Evolutionary conservation across 352 stramenopile species (phyloP), one percentile per base, ranked within the genome.

Genomic region (Pythium phragmiticola): DNA sequence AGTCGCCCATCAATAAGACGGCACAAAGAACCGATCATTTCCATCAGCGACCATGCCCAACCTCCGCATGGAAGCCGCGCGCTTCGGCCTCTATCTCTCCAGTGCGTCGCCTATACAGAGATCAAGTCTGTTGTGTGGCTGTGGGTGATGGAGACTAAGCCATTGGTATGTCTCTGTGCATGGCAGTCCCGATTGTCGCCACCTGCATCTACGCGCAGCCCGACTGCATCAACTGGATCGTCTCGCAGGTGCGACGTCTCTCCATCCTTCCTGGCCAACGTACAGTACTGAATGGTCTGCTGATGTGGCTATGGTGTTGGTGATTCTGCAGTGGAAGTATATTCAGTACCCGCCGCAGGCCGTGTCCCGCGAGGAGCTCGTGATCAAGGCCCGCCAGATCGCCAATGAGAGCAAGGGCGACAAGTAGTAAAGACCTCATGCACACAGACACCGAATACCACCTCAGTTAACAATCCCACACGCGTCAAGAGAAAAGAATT

Each of bases 151-250:
- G n/a, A 30, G 49, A 37, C 53, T 51, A 21, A 60, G 7, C 0
- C 7, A 47, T n/a, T 67, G 16, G 19, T 48, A 17, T n/a, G 23
- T 57, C 12, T 57, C 9, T 52, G 4, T 51, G 26, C 23, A 39
- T 11, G 64, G 19, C 55, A 95, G 87, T 95, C 48, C 87, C 87
- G 2, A 65, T 95, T 14, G 65, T 92, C 43, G 78, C 83, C 34
- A 95, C 87, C 26, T 83, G 73, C 67, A 80, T 95, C 63, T 95
- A 95, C 77, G 83, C 86, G 53, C 84, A 95, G 65, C 87, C 87
- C 17, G 81, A 95, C 57, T 91, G 82, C 66, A 91, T 95, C 73
- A 81, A 88, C 68, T 87, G 59, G 57, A 93, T 93, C 57, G 76
- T 95, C 51, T 68, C 69, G 51, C 62, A 76, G 68, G 85, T 94